These are phyloP conservation scores for Aspergillus avenaceus DNA, from an alignment of 495 filamentous ascomycete species.

Conservation along the genomic window DNA sequence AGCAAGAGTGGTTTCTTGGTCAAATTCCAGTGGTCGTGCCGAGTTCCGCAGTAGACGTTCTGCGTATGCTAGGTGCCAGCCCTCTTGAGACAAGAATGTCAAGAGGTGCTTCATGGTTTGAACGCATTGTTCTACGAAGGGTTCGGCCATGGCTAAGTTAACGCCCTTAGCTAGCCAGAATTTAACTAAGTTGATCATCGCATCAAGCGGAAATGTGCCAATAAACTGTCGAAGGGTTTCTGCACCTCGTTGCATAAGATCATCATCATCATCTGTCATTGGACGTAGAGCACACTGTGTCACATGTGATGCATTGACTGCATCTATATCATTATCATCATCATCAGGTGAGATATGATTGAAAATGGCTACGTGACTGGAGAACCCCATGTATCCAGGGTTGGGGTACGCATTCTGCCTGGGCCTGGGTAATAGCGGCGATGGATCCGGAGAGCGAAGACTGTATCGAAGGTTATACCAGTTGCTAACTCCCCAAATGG, in stretches of 20 bases:
- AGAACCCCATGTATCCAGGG: constrained; percentile 40
- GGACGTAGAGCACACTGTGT: constrained; percentile 7
- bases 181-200: constrained; percentile 26
- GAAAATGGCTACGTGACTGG: constrained; percentile 40
- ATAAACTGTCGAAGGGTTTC: constrained; percentile 25
- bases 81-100: constrained; percentile 12
- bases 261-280: constrained; percentile 25
- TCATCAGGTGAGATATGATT: constrained; percentile 31
- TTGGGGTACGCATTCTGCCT: constrained; percentile 37
- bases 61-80: constrained; percentile 29
- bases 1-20: constrained; percentile 15
- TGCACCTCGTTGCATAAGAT: constrained; percentile 22
- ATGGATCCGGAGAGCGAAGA: constrained; percentile 15
- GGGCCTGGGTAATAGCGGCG: constrained; percentile 19
- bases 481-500: constrained; percentile 3
- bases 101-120: constrained; percentile 25
- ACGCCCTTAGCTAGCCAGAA: constrained; percentile 33
- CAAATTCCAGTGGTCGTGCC: constrained; percentile 23
- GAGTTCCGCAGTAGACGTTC: constrained; percentile 32
- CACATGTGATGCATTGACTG: constrained; percentile 7
- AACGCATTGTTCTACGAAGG: constrained; percentile 25
- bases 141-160: constrained; percentile 32
- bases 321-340: constrained; percentile 9
- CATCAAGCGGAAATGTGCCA: constrained; percentile 17
- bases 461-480: constrained; percentile 11